Evolutionary conservation across 1,139 yeast genomes (phyloP).

Genomic region (Yamadazyma friedrichii): DNA sequence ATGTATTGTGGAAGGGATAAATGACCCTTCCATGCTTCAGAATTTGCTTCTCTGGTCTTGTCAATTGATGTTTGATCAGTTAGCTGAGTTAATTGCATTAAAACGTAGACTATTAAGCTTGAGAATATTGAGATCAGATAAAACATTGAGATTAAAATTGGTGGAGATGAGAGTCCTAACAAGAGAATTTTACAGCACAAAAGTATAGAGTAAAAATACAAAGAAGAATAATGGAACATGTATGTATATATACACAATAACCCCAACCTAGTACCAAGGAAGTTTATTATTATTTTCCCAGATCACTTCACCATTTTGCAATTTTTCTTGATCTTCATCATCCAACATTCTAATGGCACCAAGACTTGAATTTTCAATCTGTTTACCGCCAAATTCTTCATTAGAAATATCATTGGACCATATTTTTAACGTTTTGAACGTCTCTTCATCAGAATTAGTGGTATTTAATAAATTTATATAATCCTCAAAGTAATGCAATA

Average conservation of each 20-base stretch:
- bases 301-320: conserved; percentile 26
- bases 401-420: conserved; percentile 36
- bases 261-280: conserved; percentile 43
- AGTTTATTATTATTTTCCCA: conserved; percentile 49
- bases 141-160: too few relatives aligned
- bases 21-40: conserved; percentile 52
- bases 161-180: too few relatives aligned
- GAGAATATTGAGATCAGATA: too few relatives aligned
- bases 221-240: too few relatives aligned
- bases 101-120: too few relatives aligned
- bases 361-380: conserved; percentile 35
- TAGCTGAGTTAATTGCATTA: conserved; percentile 19
- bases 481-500: conserved; percentile 21
- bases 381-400: conserved; percentile 15
- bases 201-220: too few relatives aligned
- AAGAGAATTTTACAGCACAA: too few relatives aligned
- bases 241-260: too few relatives aligned
- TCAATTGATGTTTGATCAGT: conserved; percentile 38
- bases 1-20: conserved; percentile 49
- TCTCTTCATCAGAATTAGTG: background rate
- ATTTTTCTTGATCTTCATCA: conserved; percentile 22
- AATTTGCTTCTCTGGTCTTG: conserved; percentile 49
- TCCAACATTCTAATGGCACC: conserved; percentile 35
- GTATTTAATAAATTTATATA: conserved; percentile 9
- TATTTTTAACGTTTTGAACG: conserved; percentile 11